Evolutionary conservation across 1,284 basidiomycete species (phyloP).

Genomic region (Earliella scabrosa): DNA sequence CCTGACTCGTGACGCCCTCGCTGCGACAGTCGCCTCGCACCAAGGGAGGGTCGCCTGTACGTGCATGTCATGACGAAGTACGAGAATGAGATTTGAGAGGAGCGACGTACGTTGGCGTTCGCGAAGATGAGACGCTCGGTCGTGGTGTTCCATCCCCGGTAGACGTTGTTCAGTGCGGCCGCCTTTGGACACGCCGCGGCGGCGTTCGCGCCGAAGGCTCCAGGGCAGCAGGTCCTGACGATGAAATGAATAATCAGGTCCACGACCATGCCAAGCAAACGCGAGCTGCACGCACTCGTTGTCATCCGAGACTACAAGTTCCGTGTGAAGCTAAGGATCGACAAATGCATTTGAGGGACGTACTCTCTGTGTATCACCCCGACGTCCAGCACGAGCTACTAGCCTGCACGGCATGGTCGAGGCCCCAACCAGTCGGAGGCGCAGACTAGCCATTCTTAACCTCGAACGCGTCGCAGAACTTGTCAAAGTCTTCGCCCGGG

Average conservation of each 20-base stretch:
- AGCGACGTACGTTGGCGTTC: conserved; percentile 60
- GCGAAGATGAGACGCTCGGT: conserved; percentile 65
- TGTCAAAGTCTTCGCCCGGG: conserved; percentile 49
- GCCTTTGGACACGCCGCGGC: conserved; percentile 37
- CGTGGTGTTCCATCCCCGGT: conserved; percentile 62
- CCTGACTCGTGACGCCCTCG: conserved; percentile 44
- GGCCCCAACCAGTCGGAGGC: conserved; percentile 60
- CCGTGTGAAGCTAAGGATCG: not conserved
- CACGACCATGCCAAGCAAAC: not conserved
- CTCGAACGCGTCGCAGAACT: conserved; percentile 75
- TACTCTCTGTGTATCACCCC: conserved; percentile 45
- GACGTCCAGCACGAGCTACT: conserved; percentile 62
- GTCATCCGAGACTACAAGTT: conserved; percentile 27
- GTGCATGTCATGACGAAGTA: too few species aligned
- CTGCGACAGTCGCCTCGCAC: conserved; percentile 67
- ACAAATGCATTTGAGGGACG: too few species aligned
- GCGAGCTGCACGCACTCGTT: conserved; percentile 39
- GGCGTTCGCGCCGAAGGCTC: conserved; percentile 42
- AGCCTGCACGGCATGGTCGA: conserved; percentile 59
- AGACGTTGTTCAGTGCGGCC: conserved; percentile 46
- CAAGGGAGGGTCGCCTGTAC: conserved; percentile 68
- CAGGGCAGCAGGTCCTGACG: conserved; percentile 58
- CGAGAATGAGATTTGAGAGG: not conserved
- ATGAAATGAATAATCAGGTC: not conserved
- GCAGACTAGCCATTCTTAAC: conserved; percentile 65